These are phyloP conservation scores for Phytophthora litchii DNA, from an alignment of 352 stramenopile genomes.

Conservation along the genomic window DNA sequence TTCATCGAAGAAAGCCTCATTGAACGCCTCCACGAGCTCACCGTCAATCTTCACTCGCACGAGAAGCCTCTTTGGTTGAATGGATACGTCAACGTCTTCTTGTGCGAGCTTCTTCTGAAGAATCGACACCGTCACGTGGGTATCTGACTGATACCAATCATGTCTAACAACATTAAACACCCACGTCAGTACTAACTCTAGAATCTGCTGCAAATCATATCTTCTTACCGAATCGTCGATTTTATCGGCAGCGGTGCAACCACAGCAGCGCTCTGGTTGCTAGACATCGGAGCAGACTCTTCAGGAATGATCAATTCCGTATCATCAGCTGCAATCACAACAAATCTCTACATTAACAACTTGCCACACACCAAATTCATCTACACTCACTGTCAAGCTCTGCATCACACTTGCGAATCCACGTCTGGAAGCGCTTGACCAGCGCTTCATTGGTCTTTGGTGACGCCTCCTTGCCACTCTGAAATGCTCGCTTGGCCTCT, in stretches of 20 bases:
- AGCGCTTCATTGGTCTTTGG: conserved; percentile 40
- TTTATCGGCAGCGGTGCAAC: conserved; percentile 22
- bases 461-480: conserved; percentile 45
- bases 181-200: conserved; percentile 10
- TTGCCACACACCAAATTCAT: not conserved
- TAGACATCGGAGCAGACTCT: conserved; percentile 13
- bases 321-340: conserved; percentile 29
- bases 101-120: conserved; percentile 80
- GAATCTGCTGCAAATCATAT: not conserved
- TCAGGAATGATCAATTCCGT: conserved; percentile 35
- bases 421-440: conserved; percentile 74
- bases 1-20: conserved; percentile 77
- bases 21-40: conserved; percentile 60
- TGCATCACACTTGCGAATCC: conserved; percentile 89
- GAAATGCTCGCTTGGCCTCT: conserved; percentile 69
- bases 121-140: conserved; percentile 83
- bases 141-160: conserved; percentile 88
- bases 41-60: conserved; percentile 61
- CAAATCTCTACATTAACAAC: conserved; percentile 3
- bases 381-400: conserved; percentile 68
- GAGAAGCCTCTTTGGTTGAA: conserved; percentile 56
- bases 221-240: conserved; percentile 38
- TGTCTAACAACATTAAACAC: conserved; percentile 43
- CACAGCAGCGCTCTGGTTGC: conserved; percentile 29
- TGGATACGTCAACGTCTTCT: conserved; percentile 65